Evolutionary conservation across 306 rosid genomes (phyloP), one percentile per base, ranked within the genome.

Genomic region (Boehmeria nivea): DNA sequence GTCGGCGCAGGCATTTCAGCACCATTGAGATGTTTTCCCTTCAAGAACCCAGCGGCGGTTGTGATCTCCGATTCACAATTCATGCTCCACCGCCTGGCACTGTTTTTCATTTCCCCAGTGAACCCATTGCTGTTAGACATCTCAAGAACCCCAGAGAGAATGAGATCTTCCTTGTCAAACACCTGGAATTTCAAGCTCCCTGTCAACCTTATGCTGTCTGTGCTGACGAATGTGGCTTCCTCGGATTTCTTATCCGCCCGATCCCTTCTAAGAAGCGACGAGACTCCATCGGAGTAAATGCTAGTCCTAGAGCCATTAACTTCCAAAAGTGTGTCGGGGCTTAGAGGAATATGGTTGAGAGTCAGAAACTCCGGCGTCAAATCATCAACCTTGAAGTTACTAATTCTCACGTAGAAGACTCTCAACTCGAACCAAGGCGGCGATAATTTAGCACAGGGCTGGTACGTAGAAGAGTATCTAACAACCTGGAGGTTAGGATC

Each of bases 141-240:
- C 80, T 83, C 83, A 23, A 93, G 66, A 63, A 81, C 78, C 57
- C 95, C 93, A 4, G 72, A 83, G 40, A 93, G 86, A 74, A 93
- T 56, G 55, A 83, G 75, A 70, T 79, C 81, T 7, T 81, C 90
- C 64, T 72, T 70, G 52, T 88, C 86, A 68, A 70, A 81, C 57
- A 93, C 86, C 77, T 87, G 86, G 51, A 93, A 93, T 63, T 79
- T 88, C 54, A 78, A 68, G 65, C 94, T 81, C 43, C 96, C 96
- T 0, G 62, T 85, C 52, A 87, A 76, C 63, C 94, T 72, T 71
- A 88, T 79, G 45, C 77, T 72, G 69, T 93, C 96, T 6, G 99
- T 88, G 60, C 76, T 81, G 67, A 93, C 96, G 73, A 85, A 93
- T 44, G 86, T 88, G 43, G 82, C 84, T 72, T 88, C 94, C 60